Evolutionary conservation across 768 basidiomycete genomes (phyloP), one percentile per base, ranked within the genome.

Genomic region (Scleroderma citrinum): DNA sequence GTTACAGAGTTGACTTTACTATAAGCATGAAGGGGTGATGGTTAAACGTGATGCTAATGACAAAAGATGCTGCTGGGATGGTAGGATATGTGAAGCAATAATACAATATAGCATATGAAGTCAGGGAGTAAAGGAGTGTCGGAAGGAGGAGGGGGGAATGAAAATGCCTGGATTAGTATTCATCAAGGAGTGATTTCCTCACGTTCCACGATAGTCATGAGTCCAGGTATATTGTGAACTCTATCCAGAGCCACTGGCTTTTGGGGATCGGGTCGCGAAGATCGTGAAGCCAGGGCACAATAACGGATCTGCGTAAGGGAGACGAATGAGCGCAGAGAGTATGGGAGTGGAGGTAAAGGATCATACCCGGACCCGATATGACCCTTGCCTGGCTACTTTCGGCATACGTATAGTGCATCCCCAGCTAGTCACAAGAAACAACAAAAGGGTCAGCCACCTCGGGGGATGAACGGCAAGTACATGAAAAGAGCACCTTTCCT

Each of bases 171-270:
- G 42, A 34, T 8, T 8, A 46, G 11, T 36, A 38, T 29, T 37
- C 19, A 19, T 63, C 51, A 66, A 44, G 36, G 49, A 2, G 40
- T 21, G 21, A 59, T 39, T 48, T 59, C 66, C 53, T 66, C 70
- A 42, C 81, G 72, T 41, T 67, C 69, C 44, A 82, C 21, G 60
- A 88, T 77, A 34, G 83, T 87, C 87, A 89, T 90, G 26, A 87
- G 73, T 8, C 87, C 87, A 2, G 83, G 82, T 6, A 89, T 73
- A 53, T 76, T 74, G 55, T 69, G 75, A 43, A 76, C 80, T 50
- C 76, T 73, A 50, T 84, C 78, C 41, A 87, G 61, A 1, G 78
- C 78, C 21, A 87, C 77, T 1, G 85, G 85, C 21, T 70, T 72
- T 56, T 75, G 75, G 13, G 85, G 79, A 62, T 89, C 84, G 3